Conservation (phyloP, 129 eudicot genomes). For the Flaveria bidentis region DNA sequence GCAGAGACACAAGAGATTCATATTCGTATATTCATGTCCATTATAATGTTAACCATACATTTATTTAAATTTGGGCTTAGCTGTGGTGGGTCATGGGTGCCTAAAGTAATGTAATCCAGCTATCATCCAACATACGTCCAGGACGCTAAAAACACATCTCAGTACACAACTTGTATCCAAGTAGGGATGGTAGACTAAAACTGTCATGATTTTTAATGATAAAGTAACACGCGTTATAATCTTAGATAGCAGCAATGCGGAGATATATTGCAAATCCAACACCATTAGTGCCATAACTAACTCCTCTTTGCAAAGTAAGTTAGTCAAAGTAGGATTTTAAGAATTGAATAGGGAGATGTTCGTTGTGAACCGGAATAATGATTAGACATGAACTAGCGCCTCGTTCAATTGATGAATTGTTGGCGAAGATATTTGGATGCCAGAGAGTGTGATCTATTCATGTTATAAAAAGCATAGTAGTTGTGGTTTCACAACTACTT, state of each 20-base stretch:
- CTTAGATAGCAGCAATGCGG: neutral
- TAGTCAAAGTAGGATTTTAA: neutral
- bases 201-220: neutral
- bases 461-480: conserved; percentile 3
- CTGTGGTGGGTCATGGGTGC: neutral
- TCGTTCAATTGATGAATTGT: neutral
- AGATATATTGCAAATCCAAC: conserved; percentile 17
- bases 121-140: neutral
- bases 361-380: neutral
- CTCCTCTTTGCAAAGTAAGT: neutral
- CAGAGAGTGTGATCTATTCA: neutral
- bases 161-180: conserved; percentile 1
- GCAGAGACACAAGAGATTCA: neutral
- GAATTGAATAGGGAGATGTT: conserved; percentile 7
- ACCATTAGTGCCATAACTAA: neutral
- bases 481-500: neutral
- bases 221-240: neutral
- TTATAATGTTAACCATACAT: neutral
- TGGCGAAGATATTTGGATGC: conserved; percentile 13
- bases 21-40: neutral
- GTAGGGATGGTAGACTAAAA: neutral
- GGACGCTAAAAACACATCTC: neutral
- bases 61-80: neutral
- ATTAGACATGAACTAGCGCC: conserved; percentile 11
- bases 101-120: neutral